Percentiles rank a stretch among this genome's conserved stretches.
phyloP scores from a whole-genome alignment of 73 alveolate species.

The Paramecium primaurelia region DNA sequence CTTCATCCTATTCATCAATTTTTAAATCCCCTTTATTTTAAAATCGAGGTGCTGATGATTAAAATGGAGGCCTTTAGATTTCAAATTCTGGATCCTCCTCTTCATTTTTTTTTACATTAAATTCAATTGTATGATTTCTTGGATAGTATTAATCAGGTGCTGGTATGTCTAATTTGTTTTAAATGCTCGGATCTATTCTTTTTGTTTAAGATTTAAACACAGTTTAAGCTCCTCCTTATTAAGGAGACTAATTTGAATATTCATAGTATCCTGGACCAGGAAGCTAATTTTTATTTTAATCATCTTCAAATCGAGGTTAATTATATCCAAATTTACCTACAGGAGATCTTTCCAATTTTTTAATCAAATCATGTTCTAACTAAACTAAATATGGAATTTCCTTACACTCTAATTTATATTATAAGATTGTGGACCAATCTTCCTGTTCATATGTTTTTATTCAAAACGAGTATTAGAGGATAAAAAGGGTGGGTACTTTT shows the following conservation, averaged over 20 bases:
- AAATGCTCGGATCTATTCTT: background rate
- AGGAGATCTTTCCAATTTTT: slow-evolving; percentile 16
- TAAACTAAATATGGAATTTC: background rate
- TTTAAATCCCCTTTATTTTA: background rate
- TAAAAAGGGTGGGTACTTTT: background rate
- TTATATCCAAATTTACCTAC: slow-evolving; percentile 38
- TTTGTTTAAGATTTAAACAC: slow-evolving; percentile 14
- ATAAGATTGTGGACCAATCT: slow-evolving; percentile 10
- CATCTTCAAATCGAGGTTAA: slow-evolving; percentile 21
- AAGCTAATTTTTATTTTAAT: background rate
- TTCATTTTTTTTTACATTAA: background rate
- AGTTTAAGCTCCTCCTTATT: background rate
- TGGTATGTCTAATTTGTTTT: background rate
- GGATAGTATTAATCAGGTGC: slow-evolving; percentile 22
- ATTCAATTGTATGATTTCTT: background rate
- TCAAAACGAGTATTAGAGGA: slow-evolving; percentile 32
- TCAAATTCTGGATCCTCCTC: background rate
- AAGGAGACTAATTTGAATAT: background rate
- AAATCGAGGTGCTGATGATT: slow-evolving; percentile 20
- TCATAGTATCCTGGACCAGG: slow-evolving; percentile 32
- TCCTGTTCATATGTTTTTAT: background rate
- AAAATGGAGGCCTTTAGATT: slow-evolving; percentile 42
- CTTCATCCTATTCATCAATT: slow-evolving; percentile 36
- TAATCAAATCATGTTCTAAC: background rate
- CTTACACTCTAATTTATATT: background rate